These are phyloP conservation scores for Amaranthus cruentus DNA, from an alignment of 148 eudicot genomes.

Conservation along the genomic window DNA sequence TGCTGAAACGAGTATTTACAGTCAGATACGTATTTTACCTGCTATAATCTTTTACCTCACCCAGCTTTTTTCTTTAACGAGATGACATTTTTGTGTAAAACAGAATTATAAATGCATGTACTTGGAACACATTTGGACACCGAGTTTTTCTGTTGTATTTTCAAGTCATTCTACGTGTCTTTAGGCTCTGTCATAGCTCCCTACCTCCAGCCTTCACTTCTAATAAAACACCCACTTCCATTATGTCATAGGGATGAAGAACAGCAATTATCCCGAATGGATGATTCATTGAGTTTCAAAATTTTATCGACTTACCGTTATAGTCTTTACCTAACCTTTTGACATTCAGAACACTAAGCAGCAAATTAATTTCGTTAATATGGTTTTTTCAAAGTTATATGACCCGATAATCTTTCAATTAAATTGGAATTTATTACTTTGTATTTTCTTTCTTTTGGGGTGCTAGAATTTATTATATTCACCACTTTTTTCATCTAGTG, in stretches of 20 bases:
- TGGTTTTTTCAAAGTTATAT: too few relatives aligned
- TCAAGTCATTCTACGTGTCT: neutral
- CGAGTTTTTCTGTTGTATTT: too few relatives aligned
- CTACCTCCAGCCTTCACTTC: neutral
- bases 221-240: neutral
- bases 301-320: neutral
- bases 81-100: neutral
- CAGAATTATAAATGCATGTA: neutral
- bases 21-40: neutral
- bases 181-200: neutral
- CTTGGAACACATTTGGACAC: neutral
- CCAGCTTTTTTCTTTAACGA: too few relatives aligned
- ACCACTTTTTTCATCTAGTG: neutral
- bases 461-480: too few relatives aligned
- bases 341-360: neutral
- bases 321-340: neutral
- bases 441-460: too few relatives aligned
- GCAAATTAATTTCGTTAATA: too few relatives aligned
- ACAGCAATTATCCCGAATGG: neutral
- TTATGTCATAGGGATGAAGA: neutral
- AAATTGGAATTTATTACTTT: too few relatives aligned
- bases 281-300: neutral
- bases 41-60: too few relatives aligned
- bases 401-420: too few relatives aligned
- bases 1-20: neutral